phyloP scores from a whole-genome alignment of 768 basidiomycete genomes.

The Solioccasus polychromus region DNA sequence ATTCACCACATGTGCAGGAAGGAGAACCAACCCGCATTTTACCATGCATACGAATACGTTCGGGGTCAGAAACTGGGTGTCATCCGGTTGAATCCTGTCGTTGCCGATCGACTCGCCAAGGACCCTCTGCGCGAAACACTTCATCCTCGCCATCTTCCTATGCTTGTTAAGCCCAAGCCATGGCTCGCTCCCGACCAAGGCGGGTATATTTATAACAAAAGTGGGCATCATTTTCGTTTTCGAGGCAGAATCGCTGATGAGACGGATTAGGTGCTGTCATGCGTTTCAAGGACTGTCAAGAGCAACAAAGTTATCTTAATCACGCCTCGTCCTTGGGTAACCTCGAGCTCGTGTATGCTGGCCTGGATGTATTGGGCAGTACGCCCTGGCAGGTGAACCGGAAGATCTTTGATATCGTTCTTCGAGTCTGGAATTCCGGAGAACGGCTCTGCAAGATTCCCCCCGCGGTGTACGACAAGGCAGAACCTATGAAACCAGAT shows the following conservation, averaged over 20 bases:
- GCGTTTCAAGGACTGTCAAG: constrained; percentile 89
- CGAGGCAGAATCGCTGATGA: background rate
- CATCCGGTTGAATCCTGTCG: constrained; percentile 79
- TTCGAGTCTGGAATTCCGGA: constrained; percentile 85
- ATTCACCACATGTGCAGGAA: constrained; percentile 38
- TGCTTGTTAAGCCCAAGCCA: constrained; percentile 88
- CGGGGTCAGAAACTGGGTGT: constrained; percentile 94
- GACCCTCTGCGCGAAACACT: constrained; percentile 69
- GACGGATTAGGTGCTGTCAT: constrained; percentile 58
- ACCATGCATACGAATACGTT: constrained; percentile 89
- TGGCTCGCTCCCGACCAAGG: constrained; percentile 80
- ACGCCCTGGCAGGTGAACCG: constrained; percentile 92
- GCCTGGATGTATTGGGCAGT: constrained; percentile 83
- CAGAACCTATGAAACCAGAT: constrained; percentile 54
- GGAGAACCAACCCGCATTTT: constrained; percentile 87
- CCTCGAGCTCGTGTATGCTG: constrained; percentile 82
- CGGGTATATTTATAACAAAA: constrained; percentile 76
- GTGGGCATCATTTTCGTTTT: constrained; percentile 39
- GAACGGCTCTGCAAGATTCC: constrained; percentile 82
- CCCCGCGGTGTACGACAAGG: constrained; percentile 59
- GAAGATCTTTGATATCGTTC: constrained; percentile 68
- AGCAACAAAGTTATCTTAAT: constrained; percentile 76
- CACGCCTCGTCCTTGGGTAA: constrained; percentile 71
- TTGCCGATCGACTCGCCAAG: constrained; percentile 72
- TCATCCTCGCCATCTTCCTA: constrained; percentile 93